Percentiles rank a stretch among this genome's conserved stretches.
Evolutionary conservation across 2,329 filamentous ascomycete species (phyloP).

Genomic region (Chaetothyriales sp.): DNA sequence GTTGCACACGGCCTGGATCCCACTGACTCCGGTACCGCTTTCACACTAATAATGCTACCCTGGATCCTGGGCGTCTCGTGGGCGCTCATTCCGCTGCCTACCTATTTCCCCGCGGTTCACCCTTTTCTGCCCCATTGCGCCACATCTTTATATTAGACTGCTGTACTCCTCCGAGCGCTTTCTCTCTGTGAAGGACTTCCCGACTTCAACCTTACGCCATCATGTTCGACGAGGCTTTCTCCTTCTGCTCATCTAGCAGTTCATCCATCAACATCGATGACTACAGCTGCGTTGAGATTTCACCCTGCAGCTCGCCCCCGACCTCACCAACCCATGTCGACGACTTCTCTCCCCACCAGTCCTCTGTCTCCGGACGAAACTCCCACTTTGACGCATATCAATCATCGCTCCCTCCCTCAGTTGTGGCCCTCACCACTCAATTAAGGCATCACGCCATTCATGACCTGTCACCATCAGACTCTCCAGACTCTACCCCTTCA

Average conservation of each 20-base stretch:
- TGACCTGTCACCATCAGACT: constrained; percentile 11
- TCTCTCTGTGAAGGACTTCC: not conserved
- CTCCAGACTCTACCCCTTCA: not conserved
- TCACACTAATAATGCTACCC: not conserved
- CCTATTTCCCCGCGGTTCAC: not conserved
- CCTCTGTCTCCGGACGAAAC: constrained; percentile 6
- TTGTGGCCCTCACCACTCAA: constrained; percentile 15
- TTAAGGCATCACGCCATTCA: constrained; percentile 14
- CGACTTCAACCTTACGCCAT: constrained; percentile 1
- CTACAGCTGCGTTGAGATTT: constrained; percentile 14
- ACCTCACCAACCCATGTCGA: constrained; percentile 8
- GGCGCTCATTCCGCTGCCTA: not conserved
- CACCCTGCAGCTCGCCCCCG: constrained; percentile 16
- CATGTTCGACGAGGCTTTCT: constrained; percentile 19
- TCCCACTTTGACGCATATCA: constrained; percentile 14
- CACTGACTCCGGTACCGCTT: not conserved
- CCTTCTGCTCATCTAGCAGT: constrained; percentile 12
- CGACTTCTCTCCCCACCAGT: not conserved
- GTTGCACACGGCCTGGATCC: not conserved
- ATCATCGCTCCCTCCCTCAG: constrained; percentile 12
- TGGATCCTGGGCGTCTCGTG: not conserved
- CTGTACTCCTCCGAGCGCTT: not conserved
- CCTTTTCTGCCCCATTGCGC: not conserved
- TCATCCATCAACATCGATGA: constrained; percentile 6
- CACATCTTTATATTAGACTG: not conserved